Base-by-base conservation (phyloP, 352 stramenopile genomes). In the Globisporangium acanthophoron region DNA sequence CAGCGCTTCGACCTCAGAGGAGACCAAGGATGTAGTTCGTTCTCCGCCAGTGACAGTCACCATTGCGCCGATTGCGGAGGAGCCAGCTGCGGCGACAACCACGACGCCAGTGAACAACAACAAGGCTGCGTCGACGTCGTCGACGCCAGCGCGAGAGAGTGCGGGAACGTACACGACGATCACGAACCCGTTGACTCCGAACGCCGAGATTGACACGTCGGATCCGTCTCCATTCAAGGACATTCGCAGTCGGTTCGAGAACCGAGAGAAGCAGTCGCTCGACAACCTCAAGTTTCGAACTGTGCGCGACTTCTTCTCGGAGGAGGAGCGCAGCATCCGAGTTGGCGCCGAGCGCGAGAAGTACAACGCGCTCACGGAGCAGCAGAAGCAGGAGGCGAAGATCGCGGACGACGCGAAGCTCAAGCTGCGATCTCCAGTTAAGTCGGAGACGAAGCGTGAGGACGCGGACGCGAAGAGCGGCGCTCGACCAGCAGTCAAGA, bases 181-280 rank as follows among this genome's bases (percentile, higher is more conserved):
- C 3, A 59, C 69, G 37, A 51, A 31, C 27, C 13, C 56, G 46
- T 39, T 24, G 21, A 31, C 50, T 18, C 37, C 48, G 29, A 62
- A 62, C n/a, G 50, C 61, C 2, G 46, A 71, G 13, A 54, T 78
- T 8, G 73, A 83, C 62, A 56, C 54, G 1, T 67, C 66, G 35
- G 59, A 72, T 39, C 7, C 29, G 52, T 40, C 54, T 5, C 27
- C 58, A 35, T 60, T 89, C 44, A 76, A 82, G 41, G 62, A 76
- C 41, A 77, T 80, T 9, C 65, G 80, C 5, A 60, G 67, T 31
- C 74, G 68, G n/a, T 76, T 90, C 33, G 77, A 90, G 61, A 67
- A 56, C 3, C 77, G 84, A n/a, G 79, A 86, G 43, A 47, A 47
- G 43, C 43, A 47, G 46, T 65, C 62, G 2, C 61, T 90, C 18